phyloP scores from a whole-genome alignment of 495 filamentous ascomycete genomes.

The Elaphomyces granulatus region DNA sequence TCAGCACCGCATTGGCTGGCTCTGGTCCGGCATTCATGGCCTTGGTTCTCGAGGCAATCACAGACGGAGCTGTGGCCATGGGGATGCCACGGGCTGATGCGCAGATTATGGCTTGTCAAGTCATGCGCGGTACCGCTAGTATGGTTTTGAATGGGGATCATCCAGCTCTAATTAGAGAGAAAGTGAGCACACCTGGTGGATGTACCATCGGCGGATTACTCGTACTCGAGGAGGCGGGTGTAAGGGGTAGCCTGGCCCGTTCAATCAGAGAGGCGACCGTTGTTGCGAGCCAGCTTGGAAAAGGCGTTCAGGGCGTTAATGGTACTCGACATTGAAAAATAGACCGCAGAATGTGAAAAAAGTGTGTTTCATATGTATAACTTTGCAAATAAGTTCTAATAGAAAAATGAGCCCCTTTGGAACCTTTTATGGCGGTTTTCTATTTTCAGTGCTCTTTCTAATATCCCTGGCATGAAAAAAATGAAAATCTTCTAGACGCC shows the following conservation, averaged over 20 bases:
- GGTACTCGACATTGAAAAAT: conserved; percentile 22
- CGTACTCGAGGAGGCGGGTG: conserved; percentile 29
- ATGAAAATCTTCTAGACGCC: too few relatives aligned
- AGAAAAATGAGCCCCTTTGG: too few relatives aligned
- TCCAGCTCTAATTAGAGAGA: conserved; percentile 24
- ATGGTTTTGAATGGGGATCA: conserved; percentile 27
- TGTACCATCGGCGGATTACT: conserved; percentile 33
- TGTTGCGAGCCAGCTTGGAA: conserved; percentile 27
- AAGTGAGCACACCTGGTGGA: conserved; percentile 28
- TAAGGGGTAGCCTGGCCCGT: conserved; percentile 26
- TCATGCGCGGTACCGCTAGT: conserved; percentile 24
- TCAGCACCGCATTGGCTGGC: conserved; percentile 24
- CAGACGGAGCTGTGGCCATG: conserved; percentile 31
- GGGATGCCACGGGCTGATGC: conserved; percentile 28
- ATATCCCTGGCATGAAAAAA: neutral
- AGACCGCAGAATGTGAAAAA: conserved; percentile 5
- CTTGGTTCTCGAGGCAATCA: conserved; percentile 27
- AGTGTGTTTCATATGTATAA: too few relatives aligned
- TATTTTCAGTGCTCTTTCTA: neutral
- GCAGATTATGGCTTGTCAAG: conserved; percentile 26
- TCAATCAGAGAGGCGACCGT: conserved; percentile 28
- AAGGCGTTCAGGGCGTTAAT: conserved; percentile 19
- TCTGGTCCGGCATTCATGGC: conserved; percentile 32
- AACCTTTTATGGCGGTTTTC: too few relatives aligned
- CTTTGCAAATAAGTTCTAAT: too few relatives aligned